Evolutionary conservation across 1,284 basidiomycete species (phyloP).

Genomic region (Cutaneotrichosporon mucoides): DNA sequence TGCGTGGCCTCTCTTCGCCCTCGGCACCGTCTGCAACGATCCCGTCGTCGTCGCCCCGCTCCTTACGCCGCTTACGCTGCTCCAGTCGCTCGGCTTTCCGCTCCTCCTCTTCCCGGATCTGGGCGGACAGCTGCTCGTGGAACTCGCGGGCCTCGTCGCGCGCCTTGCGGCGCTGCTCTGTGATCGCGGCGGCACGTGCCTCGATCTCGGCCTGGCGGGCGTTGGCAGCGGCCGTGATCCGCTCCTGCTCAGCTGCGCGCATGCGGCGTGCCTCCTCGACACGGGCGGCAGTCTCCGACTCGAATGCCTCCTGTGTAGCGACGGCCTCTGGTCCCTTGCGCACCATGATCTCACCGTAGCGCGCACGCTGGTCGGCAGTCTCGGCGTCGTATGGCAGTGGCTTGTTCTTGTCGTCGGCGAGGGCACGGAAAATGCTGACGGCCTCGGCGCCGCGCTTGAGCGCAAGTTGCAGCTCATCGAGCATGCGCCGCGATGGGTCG

Average conservation of each 20-base stretch:
- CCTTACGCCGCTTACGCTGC: conserved; percentile 41
- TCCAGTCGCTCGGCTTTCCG: conserved; percentile 37
- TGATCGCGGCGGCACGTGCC: conserved; percentile 64
- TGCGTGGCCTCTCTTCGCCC: conserved; percentile 13
- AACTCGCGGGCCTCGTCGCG: conserved; percentile 68
- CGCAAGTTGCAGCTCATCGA: conserved; percentile 71
- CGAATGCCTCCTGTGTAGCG: conserved; percentile 65
- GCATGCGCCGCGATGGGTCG: conserved; percentile 66
- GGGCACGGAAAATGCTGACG: conserved; percentile 76
- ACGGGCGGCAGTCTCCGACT: conserved; percentile 66
- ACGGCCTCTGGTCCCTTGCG: conserved; percentile 74
- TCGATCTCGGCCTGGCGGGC: conserved; percentile 47
- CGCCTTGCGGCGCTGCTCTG: conserved; percentile 66
- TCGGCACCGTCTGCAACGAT: conserved; percentile 27
- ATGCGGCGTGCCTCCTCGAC: conserved; percentile 63
- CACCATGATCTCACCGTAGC: conserved; percentile 80
- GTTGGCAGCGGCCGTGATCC: conserved; percentile 43
- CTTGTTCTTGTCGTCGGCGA: conserved; percentile 67
- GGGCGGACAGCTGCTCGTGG: conserved; percentile 48
- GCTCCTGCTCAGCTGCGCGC: conserved; percentile 46
- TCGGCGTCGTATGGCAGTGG: conserved; percentile 78
- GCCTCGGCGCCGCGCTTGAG: conserved; percentile 81
- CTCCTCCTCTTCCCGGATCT: conserved; percentile 47
- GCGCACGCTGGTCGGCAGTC: conserved; percentile 77
- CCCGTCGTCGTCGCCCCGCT: conserved; percentile 35